A percentile compares a stretch with the other conserved stretches of the same genome.
phyloP scores from a whole-genome alignment of 2,329 filamentous ascomycete genomes.

The Xylariaceae sp. region DNA sequence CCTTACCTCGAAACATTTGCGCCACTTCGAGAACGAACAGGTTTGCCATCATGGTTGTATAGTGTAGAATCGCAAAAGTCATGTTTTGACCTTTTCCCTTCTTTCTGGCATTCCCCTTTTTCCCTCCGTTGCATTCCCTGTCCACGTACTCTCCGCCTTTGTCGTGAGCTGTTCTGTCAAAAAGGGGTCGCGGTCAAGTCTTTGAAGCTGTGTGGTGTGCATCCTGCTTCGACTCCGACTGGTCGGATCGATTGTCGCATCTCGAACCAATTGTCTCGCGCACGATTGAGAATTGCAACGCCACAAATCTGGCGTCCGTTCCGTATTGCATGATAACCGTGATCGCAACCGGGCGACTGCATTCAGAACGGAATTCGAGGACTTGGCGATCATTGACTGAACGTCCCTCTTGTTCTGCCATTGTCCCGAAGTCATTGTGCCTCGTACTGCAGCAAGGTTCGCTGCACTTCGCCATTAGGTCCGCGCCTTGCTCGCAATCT shows the following conservation, averaged over 20 bases:
- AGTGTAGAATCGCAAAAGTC: background rate
- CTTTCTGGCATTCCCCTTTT: background rate
- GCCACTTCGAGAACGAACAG: slow-evolving; percentile 14
- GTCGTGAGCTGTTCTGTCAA: background rate
- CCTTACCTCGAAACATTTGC: slow-evolving; percentile 28
- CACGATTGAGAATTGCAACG: background rate
- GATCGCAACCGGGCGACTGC: background rate
- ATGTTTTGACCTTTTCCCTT: background rate
- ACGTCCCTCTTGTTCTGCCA: background rate
- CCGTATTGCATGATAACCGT: background rate
- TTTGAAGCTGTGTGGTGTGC: background rate
- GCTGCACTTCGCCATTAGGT: background rate
- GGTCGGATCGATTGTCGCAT: background rate
- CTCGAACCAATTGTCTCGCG: slow-evolving; percentile 3
- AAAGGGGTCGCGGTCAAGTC: background rate
- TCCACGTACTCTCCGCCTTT: background rate
- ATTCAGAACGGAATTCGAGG: background rate
- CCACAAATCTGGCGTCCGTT: background rate
- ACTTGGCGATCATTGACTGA: background rate
- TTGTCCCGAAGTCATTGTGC: background rate
- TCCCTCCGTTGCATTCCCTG: background rate
- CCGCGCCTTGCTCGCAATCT: slow-evolving; percentile 32
- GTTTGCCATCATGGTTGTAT: background rate
- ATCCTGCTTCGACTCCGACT: background rate
- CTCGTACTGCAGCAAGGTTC: background rate